Conservation (phyloP, 805 yeast species). For the Metschnikowia anglica region DNA sequence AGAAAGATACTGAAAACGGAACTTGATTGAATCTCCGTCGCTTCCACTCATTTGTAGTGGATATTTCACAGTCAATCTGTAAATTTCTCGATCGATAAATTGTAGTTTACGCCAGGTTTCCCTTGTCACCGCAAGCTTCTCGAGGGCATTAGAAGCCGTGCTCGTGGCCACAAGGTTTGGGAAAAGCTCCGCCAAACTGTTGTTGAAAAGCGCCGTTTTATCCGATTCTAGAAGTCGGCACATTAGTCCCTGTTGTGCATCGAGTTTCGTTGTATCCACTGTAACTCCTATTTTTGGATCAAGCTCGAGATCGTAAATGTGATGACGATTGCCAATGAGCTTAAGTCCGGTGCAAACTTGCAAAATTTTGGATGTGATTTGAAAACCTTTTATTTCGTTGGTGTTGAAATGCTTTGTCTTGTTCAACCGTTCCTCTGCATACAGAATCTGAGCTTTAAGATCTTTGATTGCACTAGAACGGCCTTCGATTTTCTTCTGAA, state of each 20-base stretch:
- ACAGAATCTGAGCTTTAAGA: conserved; percentile 24
- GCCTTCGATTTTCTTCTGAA: conserved; percentile 15
- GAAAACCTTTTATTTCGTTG: conserved; percentile 15
- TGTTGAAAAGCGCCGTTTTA: conserved; percentile 18
- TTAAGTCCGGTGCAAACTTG: conserved; percentile 29
- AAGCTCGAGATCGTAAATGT: conserved; percentile 15
- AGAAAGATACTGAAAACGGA: conserved; percentile 12
- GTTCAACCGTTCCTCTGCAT: conserved; percentile 9
- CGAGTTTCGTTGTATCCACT: conserved; percentile 12
- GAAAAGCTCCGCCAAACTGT: conserved; percentile 9
- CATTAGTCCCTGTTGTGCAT: conserved; percentile 9
- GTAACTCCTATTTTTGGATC: conserved; percentile 11
- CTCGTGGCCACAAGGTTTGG: neutral
- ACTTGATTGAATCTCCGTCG: conserved; percentile 2
- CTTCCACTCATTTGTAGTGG: conserved; percentile 23
- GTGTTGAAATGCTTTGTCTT: conserved; percentile 14
- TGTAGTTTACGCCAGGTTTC: conserved; percentile 16
- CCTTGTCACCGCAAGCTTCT: conserved; percentile 10
- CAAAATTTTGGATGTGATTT: conserved; percentile 25
- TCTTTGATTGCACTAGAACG: conserved; percentile 17
- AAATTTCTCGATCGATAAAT: conserved; percentile 31
- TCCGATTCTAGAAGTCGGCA: conserved; percentile 5
- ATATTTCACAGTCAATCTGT: conserved; percentile 28
- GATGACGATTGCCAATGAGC: conserved; percentile 12
- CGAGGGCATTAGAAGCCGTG: conserved; percentile 11